Evolutionary conservation across 1,284 basidiomycete species (phyloP), one percentile per base, ranked within the genome.

Genomic region (Acaromyces ingoldii): DNA sequence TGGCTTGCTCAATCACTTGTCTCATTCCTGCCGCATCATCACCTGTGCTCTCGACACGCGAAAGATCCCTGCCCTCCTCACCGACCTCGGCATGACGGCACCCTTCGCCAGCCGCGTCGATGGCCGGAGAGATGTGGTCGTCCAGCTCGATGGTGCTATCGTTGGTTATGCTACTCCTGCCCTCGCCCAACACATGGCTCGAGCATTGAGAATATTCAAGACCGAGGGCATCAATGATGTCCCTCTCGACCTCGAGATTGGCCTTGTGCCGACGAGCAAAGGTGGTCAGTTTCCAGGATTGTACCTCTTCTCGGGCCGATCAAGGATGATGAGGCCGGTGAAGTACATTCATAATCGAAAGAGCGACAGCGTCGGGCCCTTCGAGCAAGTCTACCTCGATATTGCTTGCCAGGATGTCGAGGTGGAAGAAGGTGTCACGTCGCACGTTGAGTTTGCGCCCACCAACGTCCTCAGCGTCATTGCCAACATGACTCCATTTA

Each of bases 311-410:
- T 83, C 89, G 19, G 85, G 86, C 13, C 82, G 85, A 48, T 83
- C 90, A 38, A 82, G 95, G 57, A 96, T 99, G 91, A 97, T 99
- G 93, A 83, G 95, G 40, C 93, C 96, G 2, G 95, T 98, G 57
- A 91, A 88, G 68, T 92, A 88, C 76, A 78, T 98, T 39, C 79
- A 81, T 56, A 98, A 97, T 75, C 86, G 85, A 49, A 82, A 83
- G 63, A 82, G 87, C 63, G 95, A 99, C 76, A 88, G 89, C 75
- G 82, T 98, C 46, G 95, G 95, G 2, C 84, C 93, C 1, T 99
- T 98, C 67, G 95, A 99, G 78, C 95, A 99, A 78, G 95, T 98
- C 9, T 99, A 98, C 77, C 92, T 98, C 88, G 89, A 99, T 75
- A 89, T 99, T 71, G 93, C 95, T 0, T 88, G 91, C 73, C 89